Base-by-base conservation (phyloP, 805 yeast genomes). In the Wickerhamomyces queroliae region DNA sequence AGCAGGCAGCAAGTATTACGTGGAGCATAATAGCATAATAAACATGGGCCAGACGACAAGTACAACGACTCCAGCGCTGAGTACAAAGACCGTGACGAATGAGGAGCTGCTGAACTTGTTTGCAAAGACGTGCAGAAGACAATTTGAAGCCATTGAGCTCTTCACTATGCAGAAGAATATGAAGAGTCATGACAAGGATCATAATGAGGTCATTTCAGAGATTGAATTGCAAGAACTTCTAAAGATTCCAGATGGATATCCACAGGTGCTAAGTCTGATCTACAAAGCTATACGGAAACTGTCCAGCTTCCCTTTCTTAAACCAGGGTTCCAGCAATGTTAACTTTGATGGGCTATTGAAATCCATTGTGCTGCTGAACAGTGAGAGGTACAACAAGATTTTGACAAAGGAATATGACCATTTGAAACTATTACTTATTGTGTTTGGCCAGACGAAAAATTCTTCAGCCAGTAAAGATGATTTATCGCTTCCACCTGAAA, bases 251-350 rank as follows among this genome's bases (percentile, higher is more conserved):
- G 53, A 47, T 1, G 53, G 61, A 5, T 47, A 57, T 11, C 43
- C 48, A 0, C 52, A 56, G 4, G 55, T 66, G 1, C 51, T 63
- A 1, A 55, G 60, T 7, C 26, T 69, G 2, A 38, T 80, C 0
- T 68, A 67, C 49, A 56, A 62, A 6, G 56, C 73, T 5, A 53
- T 76, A 13, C 55, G 59, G 23, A 64, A 66, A 5, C 39, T 82
- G 22, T 68, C 77, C 1, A 61, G 62, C 21, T 74, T 71, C 48
- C 86, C 86, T 0, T 65, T 76, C 38, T 41, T 76, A 7, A 55
- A 60, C 18, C 64, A 63, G 15, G 46, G 54, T 23, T 53, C 49
- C 5, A 55, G 53, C 10, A 47, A 60, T 3, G 52, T 75, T 7
- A 58, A 64, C 1, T 61, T 61, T 3, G 59, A 63, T 4, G 71